phyloP scores from a whole-genome alignment of 2,329 filamentous ascomycete species.

The Colletotrichum endophyticum region DNA sequence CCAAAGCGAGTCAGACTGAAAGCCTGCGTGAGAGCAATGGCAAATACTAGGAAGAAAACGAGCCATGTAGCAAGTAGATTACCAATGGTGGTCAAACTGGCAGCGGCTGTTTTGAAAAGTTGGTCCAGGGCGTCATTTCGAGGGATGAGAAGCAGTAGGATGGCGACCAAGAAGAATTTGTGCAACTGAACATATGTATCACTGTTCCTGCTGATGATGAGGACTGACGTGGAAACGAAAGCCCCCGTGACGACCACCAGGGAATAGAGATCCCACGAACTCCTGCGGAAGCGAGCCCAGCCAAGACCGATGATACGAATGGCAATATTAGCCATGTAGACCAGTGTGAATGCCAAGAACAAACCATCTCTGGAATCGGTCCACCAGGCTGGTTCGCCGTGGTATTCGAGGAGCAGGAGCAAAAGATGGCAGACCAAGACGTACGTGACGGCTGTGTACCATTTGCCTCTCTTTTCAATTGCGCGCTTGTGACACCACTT shows the following conservation, averaged over 20 bases:
- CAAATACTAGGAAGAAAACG: conserved; percentile 93
- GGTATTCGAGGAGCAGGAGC: conserved; percentile 85
- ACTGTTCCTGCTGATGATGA: conserved; percentile 66
- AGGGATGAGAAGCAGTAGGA: conserved; percentile 89
- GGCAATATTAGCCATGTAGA: conserved; percentile 82
- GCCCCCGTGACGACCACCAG: conserved; percentile 80
- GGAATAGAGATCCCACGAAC: conserved; percentile 95
- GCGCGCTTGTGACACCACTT: conserved; percentile 95
- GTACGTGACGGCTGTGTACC: conserved; percentile 83
- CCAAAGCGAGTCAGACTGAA: conserved; percentile 95
- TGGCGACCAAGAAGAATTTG: conserved; percentile 91
- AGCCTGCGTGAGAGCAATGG: conserved; percentile 93
- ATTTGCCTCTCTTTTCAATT: conserved; percentile 90
- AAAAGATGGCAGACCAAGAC: conserved; percentile 83
- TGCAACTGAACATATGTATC: conserved; percentile 79
- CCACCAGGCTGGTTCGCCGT: conserved; percentile 76
- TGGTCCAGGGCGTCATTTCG: conserved; percentile 97
- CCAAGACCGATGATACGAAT: conserved; percentile 88
- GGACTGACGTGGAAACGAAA: conserved; percentile 77
- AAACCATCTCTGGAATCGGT: conserved; percentile 72
- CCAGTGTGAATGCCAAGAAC: conserved; percentile 80
- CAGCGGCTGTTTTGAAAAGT: conserved; percentile 97
- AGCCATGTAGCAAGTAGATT: conserved; percentile 97
- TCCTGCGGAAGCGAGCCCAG: conserved; percentile 89
- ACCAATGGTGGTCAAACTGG: conserved; percentile 86